Evolutionary conservation across 495 filamentous ascomycete genomes (phyloP).

Genomic region (Xylaria telfairii): DNA sequence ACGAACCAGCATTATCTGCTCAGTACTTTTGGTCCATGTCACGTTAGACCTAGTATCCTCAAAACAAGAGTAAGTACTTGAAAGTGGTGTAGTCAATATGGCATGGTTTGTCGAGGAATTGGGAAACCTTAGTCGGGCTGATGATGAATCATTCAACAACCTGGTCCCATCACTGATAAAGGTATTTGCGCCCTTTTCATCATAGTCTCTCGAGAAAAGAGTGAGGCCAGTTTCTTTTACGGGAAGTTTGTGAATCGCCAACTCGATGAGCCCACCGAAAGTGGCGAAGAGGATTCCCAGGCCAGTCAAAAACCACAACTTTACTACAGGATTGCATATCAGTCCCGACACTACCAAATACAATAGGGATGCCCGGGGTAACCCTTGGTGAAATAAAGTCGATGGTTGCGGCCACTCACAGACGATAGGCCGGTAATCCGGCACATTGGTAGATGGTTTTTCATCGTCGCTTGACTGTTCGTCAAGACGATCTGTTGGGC

Average conservation of each 20-base stretch:
- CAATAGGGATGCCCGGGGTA: constrained; percentile 9
- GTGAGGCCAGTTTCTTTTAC: constrained; percentile 10
- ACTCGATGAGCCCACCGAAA: constrained; percentile 19
- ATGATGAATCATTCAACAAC: neutral
- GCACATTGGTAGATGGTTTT: neutral
- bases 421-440: constrained; percentile 13
- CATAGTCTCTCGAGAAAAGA: constrained; percentile 13
- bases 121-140: neutral
- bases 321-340: constrained; percentile 13
- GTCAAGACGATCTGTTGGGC: constrained; percentile 10
- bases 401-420: constrained; percentile 13
- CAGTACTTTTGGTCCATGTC: constrained; percentile 4
- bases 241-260: constrained; percentile 18
- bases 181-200: neutral
- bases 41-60: constrained; percentile 16
- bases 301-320: constrained; percentile 15
- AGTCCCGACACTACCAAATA: constrained; percentile 5
- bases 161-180: neutral
- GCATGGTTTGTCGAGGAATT: neutral
- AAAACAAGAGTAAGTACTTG: constrained; percentile 7
- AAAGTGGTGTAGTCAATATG: constrained; percentile 11
- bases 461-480: constrained; percentile 17
- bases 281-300: constrained; percentile 14
- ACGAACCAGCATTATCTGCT: constrained; percentile 13
- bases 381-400: constrained; percentile 9